These are phyloP conservation scores for Tolypocladium guangdongense DNA, from an alignment of 2,329 filamentous ascomycete species.

Conservation along the genomic window DNA sequence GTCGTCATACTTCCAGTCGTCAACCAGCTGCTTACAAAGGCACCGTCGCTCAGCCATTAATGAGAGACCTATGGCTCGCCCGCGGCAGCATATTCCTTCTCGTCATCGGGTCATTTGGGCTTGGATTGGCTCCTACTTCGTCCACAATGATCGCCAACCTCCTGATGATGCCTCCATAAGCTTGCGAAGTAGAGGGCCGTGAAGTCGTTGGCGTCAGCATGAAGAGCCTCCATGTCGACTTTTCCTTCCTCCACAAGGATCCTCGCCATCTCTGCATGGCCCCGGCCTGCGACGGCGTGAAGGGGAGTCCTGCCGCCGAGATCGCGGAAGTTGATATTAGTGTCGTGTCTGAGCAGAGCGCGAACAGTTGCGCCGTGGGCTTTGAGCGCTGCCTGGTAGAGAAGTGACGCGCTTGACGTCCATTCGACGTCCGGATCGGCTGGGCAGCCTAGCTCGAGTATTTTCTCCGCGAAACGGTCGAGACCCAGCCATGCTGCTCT, in stretches of 20 bases:
- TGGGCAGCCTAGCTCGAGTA: neutral
- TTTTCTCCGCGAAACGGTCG: neutral
- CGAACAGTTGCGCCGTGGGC: neutral
- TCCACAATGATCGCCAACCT: neutral
- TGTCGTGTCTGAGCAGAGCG: neutral
- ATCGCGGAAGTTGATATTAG: neutral
- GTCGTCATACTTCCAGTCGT: neutral
- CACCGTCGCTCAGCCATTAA: neutral
- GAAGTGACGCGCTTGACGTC: neutral
- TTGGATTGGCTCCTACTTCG: neutral
- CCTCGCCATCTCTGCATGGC: neutral
- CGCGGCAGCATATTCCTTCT: neutral
- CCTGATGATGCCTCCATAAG: neutral
- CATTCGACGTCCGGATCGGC: neutral
- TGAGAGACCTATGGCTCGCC: neutral
- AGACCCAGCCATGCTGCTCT: neutral
- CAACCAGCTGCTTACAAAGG: conserved; percentile 1
- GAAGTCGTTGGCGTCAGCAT: neutral
- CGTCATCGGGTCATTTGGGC: conserved; percentile 1
- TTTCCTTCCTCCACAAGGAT: neutral
- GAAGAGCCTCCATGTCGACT: neutral
- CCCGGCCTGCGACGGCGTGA: neutral
- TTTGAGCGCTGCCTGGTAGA: neutral
- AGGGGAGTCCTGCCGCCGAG: neutral
- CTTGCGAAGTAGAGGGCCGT: neutral